Percentiles rank a stretch among this genome's conserved stretches.
phyloP scores from a whole-genome alignment of 108 stramenopile species.

The Cylindrotheca fusiformis region DNA sequence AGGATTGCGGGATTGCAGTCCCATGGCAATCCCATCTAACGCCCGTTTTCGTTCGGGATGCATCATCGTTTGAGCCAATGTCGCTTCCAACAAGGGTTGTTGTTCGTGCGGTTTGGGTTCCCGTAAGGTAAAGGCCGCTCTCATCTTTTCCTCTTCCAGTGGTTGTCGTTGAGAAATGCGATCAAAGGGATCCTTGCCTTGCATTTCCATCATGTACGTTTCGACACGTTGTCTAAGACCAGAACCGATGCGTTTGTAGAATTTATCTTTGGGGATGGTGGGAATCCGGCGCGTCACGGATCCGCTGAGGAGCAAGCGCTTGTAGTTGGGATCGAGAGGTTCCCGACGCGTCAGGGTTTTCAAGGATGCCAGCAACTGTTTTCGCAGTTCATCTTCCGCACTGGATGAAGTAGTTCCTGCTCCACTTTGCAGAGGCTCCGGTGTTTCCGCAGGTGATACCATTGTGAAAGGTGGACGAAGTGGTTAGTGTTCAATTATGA shows the following conservation, averaged over 20 bases:
- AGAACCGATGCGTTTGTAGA: slow-evolving; percentile 43
- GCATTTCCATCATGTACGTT: slow-evolving; percentile 40
- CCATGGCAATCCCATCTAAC: slow-evolving; percentile 65
- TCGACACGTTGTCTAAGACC: slow-evolving; percentile 63
- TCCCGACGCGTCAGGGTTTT: slow-evolving; percentile 47
- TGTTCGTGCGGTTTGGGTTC: slow-evolving; percentile 84
- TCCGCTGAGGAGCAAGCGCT: slow-evolving; percentile 47
- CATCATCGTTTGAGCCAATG: slow-evolving; percentile 43
- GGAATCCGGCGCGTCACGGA: slow-evolving; percentile 47
- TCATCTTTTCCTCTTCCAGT: slow-evolving; percentile 56
- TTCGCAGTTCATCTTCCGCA: slow-evolving; percentile 43
- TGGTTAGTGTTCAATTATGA: too few species aligned
- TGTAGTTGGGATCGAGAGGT: slow-evolving; percentile 79
- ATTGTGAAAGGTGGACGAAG: too few species aligned
- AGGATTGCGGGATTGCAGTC: slow-evolving; percentile 49
- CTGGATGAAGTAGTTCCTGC: not conserved
- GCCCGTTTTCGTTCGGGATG: slow-evolving; percentile 45
- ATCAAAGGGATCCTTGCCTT: slow-evolving; percentile 55
- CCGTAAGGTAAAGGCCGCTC: slow-evolving; percentile 76
- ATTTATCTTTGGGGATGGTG: slow-evolving; percentile 41
- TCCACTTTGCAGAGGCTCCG: too few species aligned
- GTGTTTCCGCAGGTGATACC: too few species aligned
- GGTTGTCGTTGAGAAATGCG: slow-evolving; percentile 51
- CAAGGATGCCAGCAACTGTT: slow-evolving; percentile 28
- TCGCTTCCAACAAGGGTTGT: slow-evolving; percentile 65